phyloP scores from a whole-genome alignment of 352 stramenopile genomes.

The Phytopythium boreale region DNA sequence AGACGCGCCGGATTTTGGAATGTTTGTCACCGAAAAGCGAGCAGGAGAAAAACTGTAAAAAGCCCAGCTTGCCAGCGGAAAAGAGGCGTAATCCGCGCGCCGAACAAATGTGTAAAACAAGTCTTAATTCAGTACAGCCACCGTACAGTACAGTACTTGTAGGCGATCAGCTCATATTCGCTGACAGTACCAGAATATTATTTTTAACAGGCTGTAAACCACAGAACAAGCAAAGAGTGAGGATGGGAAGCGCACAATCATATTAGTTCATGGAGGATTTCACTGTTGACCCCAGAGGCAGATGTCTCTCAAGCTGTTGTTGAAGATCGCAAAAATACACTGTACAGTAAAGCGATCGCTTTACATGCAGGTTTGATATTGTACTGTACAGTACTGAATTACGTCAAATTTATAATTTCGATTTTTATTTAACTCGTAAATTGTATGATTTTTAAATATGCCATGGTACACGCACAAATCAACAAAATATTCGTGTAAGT shows the following conservation, averaged over 20 bases:
- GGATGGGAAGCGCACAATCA: neutral
- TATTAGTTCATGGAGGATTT: neutral
- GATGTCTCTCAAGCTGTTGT: neutral
- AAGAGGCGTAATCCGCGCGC: neutral
- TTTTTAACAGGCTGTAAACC: neutral
- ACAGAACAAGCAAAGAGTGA: neutral
- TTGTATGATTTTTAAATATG: no score
- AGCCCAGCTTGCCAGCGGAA: no score
- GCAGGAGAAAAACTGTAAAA: no score
- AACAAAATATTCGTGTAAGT: no score
- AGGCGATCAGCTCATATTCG: constrained; percentile 1
- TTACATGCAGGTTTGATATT: no score
- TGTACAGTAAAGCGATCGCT: neutral
- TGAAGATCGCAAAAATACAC: neutral
- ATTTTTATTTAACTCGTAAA: no score
- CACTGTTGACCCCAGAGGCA: neutral
- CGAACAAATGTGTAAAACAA: neutral
- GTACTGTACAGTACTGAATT: no score
- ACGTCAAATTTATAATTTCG: no score
- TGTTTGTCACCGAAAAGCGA: no score
- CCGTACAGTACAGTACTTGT: neutral
- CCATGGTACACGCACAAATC: no score
- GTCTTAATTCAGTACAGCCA: no score
- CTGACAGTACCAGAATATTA: neutral
- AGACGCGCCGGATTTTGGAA: no score